Conservation (phyloP, 805 yeast genomes). For the Vanderwaltozyma yarrowii region DNA sequence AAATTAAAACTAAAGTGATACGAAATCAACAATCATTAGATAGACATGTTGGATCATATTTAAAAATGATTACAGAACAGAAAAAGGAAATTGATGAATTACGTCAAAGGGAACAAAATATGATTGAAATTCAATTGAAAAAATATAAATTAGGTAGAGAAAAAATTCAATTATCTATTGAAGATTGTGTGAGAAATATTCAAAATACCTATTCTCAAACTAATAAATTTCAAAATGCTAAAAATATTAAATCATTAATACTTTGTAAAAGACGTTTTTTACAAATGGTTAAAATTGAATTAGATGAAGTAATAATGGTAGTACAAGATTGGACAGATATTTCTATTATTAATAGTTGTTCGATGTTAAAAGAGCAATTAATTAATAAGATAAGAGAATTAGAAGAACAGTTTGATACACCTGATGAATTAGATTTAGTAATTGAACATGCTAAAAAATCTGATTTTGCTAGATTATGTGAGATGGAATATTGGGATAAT, state of each 20-base stretch:
- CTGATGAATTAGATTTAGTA: slow-evolving; percentile 43
- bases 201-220: slow-evolving; percentile 31
- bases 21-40: slow-evolving; percentile 68
- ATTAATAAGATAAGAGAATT: slow-evolving; percentile 41
- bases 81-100: slow-evolving; percentile 62
- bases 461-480: slow-evolving; percentile 37
- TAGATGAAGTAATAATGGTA: slow-evolving; percentile 19
- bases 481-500: slow-evolving; percentile 48
- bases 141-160: slow-evolving; percentile 30
- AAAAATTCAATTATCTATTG: slow-evolving; percentile 31
- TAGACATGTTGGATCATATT: slow-evolving; percentile 75
- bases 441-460: slow-evolving; percentile 36
- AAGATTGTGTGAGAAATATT: slow-evolving; percentile 36
- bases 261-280: slow-evolving; percentile 33
- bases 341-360: slow-evolving; percentile 19
- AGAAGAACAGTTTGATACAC: slow-evolving; percentile 39
- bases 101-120: slow-evolving; percentile 40
- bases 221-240: slow-evolving; percentile 37
- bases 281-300: slow-evolving; percentile 34
- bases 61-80: slow-evolving; percentile 77
- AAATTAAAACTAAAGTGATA: slow-evolving; percentile 69
- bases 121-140: slow-evolving; percentile 32
- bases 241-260: slow-evolving; percentile 30
- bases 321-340: slow-evolving; percentile 11
- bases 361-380: slow-evolving; percentile 20